Evolutionary conservation across 257 asterid genomes (phyloP).

Genomic region (Mentha longifolia): DNA sequence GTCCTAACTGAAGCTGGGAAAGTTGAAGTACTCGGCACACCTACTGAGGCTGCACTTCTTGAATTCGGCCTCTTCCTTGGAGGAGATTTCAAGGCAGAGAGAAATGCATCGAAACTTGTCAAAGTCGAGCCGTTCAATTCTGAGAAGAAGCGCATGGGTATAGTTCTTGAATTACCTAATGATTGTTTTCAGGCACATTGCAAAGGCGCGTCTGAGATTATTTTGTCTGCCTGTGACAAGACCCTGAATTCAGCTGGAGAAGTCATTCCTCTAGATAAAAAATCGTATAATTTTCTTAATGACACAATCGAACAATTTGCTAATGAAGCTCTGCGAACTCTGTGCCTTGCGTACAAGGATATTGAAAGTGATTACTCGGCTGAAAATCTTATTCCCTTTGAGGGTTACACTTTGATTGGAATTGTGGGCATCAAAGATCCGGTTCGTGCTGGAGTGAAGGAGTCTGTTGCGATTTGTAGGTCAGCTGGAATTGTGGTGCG

Average conservation of each 20-base stretch:
- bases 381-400: conserved; percentile 61
- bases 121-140: conserved; percentile 94
- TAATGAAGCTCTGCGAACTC: conserved; percentile 78
- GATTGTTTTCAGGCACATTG: conserved; percentile 73
- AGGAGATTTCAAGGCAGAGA: conserved; percentile 68
- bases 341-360: conserved; percentile 81
- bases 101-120: conserved; percentile 54
- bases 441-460: conserved; percentile 89
- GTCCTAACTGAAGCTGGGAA: conserved; percentile 59
- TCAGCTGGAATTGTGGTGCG: conserved; percentile 84
- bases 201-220: conserved; percentile 90
- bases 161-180: conserved; percentile 69
- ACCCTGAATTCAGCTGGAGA: conserved; percentile 56
- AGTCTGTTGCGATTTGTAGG: conserved; percentile 81
- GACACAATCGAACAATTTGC: conserved; percentile 78
- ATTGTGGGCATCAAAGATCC: conserved; percentile 92
- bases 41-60: conserved; percentile 83
- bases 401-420: conserved; percentile 76
- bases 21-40: conserved; percentile 75
- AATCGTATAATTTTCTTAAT: conserved; percentile 42
- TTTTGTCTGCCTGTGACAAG: conserved; percentile 79
- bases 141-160: conserved; percentile 83
- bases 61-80: conserved; percentile 84
- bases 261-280: conserved; percentile 61
- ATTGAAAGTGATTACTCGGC: conserved; percentile 50